Evolutionary conservation across 331 rosid genomes (phyloP), one percentile per base, ranked within the genome.

Genomic region (Erythrophleum ivorense): DNA sequence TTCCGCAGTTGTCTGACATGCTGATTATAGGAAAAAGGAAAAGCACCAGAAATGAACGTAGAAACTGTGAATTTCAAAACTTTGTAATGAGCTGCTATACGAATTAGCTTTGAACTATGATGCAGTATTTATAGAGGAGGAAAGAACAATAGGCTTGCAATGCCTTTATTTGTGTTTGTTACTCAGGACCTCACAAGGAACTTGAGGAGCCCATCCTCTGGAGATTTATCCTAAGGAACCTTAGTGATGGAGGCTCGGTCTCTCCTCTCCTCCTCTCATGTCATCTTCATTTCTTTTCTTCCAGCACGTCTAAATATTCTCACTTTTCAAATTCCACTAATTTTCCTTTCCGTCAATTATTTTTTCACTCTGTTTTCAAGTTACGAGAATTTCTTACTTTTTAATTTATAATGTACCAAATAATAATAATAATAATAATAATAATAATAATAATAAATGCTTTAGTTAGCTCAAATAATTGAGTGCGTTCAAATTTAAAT

Each of bases 1-100:
- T 70, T 85, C 69, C 78, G 55, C 97, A 88, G 73, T 55, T 76
- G 83, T 15, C 69, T 14, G 97, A 88, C 98, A 94, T 94, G 85
- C 67, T 85, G 85, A 50, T 62, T 77, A 79, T 74, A 80, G 58
- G 66, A 18, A 38, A 12, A 64, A 76, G 80, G 65, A 24, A 79
- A 79, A 65, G 43, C 33, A 78, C 59, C 11, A 29, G 53, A 43
- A 69, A 74, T 79, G 82, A 81, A 71, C 9, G 58, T 66, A 5
- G 60, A 49, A 34, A 72, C 53, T 64, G 54, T 86, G 68, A 53
- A 80, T 46, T 15, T 77, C 68, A 55, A 83, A 43, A 74, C 63
- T 80, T 45, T 80, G 84, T 81, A 80, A 70, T 50, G 40, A 21
- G 70, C 62, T 85, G 86, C 69, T 81, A 53, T 89, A 73, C 6